Evolutionary conservation across 345 rosid genomes (phyloP).

Genomic region (Aquilaria malaccensis): DNA sequence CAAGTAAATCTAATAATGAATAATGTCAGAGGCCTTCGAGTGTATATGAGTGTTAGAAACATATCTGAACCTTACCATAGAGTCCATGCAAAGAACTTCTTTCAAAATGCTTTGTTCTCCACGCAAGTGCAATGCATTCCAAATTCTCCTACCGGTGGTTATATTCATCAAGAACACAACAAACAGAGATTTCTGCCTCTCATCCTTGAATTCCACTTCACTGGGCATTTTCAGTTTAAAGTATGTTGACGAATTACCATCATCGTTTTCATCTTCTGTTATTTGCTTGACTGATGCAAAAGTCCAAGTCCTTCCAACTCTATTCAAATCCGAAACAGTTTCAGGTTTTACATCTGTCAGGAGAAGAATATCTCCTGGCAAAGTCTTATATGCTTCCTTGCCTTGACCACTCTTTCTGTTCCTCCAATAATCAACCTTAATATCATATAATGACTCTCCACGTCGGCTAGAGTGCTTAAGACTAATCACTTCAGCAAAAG

Average conservation of each 20-base stretch:
- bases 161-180: slow-evolving; percentile 25
- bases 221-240: slow-evolving; percentile 19
- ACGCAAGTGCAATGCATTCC: slow-evolving; percentile 28
- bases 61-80: slow-evolving; percentile 21
- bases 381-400: slow-evolving; percentile 31
- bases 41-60: no score
- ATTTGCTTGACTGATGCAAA: slow-evolving; percentile 18
- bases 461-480: background rate
- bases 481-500: slow-evolving; percentile 22
- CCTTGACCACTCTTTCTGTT: slow-evolving; percentile 18
- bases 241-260: background rate
- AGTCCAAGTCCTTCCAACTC: slow-evolving; percentile 25
- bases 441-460: slow-evolving; percentile 10
- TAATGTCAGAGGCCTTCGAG: no score
- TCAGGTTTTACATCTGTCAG: slow-evolving; percentile 29
- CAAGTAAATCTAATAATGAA: no score
- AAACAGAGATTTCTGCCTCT: slow-evolving; percentile 13
- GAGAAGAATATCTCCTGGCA: slow-evolving; percentile 34
- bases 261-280: background rate
- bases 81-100: slow-evolving; percentile 16
- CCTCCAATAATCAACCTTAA: slow-evolving; percentile 30
- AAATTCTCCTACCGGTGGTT: slow-evolving; percentile 29
- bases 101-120: slow-evolving; percentile 19
- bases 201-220: slow-evolving; percentile 1
- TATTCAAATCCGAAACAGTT: slow-evolving; percentile 25